These are phyloP conservation scores for Withania somnifera DNA, from an alignment of 305 asterid species.

Conservation along the genomic window DNA sequence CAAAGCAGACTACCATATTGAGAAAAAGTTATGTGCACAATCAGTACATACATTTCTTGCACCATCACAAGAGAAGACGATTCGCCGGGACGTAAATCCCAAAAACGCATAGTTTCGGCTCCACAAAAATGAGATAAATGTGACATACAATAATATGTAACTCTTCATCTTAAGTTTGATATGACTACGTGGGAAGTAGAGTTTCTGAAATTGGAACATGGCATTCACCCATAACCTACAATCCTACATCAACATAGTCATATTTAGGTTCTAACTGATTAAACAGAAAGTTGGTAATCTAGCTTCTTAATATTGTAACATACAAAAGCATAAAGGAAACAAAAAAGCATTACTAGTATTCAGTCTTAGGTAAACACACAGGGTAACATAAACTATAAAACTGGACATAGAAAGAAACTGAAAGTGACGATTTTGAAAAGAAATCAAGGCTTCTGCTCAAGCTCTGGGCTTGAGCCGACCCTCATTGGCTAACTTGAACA, in stretches of 20 bases:
- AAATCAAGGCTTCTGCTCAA: not conserved
- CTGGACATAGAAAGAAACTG: not conserved
- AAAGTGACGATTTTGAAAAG: not conserved
- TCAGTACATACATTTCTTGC: not conserved
- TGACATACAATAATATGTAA: not conserved
- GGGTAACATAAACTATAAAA: not conserved
- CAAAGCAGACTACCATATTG: not conserved
- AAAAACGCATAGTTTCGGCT: too few relatives aligned
- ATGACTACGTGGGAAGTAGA: not conserved
- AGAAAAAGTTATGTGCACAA: not conserved
- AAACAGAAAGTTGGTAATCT: not conserved
- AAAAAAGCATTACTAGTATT: not conserved
- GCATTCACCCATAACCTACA: not conserved
- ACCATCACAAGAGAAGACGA: too few relatives aligned
- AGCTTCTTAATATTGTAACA: not conserved
- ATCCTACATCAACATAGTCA: not conserved
- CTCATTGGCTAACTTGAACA: conserved; percentile 16
- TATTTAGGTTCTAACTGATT: not conserved
- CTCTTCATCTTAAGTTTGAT: not conserved
- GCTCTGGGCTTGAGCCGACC: too few relatives aligned
- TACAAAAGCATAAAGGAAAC: not conserved
- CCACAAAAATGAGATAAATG: too few relatives aligned
- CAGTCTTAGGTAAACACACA: not conserved
- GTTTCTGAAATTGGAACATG: not conserved
- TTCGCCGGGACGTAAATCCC: too few relatives aligned